Conservation (phyloP, 2,329 filamentous ascomycete genomes). For the Aspergillus ibericus region DNA sequence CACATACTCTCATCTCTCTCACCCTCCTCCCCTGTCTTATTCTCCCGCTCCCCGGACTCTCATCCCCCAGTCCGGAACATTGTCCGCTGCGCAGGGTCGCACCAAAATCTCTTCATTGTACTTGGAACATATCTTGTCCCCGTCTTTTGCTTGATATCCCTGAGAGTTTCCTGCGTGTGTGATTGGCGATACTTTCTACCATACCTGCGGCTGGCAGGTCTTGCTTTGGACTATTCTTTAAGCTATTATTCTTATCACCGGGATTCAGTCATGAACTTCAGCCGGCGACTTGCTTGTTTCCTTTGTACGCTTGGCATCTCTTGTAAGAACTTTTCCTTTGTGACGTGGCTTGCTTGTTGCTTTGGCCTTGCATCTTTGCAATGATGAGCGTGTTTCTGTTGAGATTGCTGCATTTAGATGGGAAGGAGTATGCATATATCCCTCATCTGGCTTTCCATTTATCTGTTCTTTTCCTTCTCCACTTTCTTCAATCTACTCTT, state of each 20-base stretch:
- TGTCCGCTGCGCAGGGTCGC: conserved; percentile 19
- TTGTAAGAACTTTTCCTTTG: conserved; percentile 20
- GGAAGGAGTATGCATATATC: conserved; percentile 30
- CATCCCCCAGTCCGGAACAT: neutral
- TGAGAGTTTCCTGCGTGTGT: conserved; percentile 16
- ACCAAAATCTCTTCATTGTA: conserved; percentile 11
- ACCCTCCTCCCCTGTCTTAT: conserved; percentile 1
- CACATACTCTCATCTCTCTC: neutral
- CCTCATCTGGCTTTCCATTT: conserved; percentile 22
- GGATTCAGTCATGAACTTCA: conserved; percentile 27
- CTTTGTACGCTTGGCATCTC: conserved; percentile 21
- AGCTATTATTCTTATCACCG: conserved; percentile 26
- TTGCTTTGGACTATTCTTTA: conserved; percentile 16
- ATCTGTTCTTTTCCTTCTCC: conserved; percentile 13
- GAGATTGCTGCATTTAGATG: conserved; percentile 32
- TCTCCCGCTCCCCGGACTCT: conserved; percentile 2
- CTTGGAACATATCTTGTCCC: conserved; percentile 12
- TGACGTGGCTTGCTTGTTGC: conserved; percentile 23
- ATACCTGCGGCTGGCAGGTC: conserved; percentile 15
- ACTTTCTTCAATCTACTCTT: conserved; percentile 9
- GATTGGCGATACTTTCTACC: conserved; percentile 13
- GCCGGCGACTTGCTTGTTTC: conserved; percentile 17
- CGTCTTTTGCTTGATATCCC: conserved; percentile 22
- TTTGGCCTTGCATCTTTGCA: conserved; percentile 26
- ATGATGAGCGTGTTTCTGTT: conserved; percentile 27